Evolutionary conservation across 1,284 basidiomycete species (phyloP).

Genomic region (Sutorius eximius): DNA sequence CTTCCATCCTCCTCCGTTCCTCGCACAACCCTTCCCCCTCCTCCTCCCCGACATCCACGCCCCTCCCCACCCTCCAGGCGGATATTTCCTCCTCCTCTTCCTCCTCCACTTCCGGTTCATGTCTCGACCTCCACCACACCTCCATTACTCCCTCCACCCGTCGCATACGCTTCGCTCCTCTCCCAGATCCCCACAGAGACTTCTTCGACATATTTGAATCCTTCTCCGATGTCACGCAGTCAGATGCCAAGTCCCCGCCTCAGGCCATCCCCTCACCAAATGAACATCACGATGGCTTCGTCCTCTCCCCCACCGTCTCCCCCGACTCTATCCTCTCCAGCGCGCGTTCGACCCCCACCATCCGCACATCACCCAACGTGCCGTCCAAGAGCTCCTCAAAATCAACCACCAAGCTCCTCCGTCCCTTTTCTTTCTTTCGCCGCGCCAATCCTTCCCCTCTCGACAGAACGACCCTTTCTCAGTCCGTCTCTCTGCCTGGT

Average conservation of each 20-base stretch:
- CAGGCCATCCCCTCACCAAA: background rate
- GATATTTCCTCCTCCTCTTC: conserved; percentile 33
- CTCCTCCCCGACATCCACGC: conserved; percentile 36
- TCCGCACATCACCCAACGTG: conserved; percentile 13
- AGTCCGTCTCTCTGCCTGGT: conserved; percentile 17
- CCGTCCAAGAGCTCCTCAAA: conserved; percentile 29
- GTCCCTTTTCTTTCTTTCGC: conserved; percentile 24
- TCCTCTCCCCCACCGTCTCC: conserved; percentile 26
- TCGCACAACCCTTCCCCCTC: conserved; percentile 21
- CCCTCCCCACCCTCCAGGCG: conserved; percentile 35
- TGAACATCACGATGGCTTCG: conserved; percentile 1
- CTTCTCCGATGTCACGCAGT: conserved; percentile 16
- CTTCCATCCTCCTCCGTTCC: conserved; percentile 26
- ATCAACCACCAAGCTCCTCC: conserved; percentile 34
- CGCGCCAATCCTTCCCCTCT: conserved; percentile 35
- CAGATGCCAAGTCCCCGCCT: conserved; percentile 8
- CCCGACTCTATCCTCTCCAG: conserved; percentile 23
- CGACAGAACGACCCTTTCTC: conserved; percentile 22
- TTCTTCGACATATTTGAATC: conserved; percentile 9
- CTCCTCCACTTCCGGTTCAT: conserved; percentile 22
- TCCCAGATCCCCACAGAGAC: conserved; percentile 64
- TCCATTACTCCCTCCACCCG: conserved; percentile 31
- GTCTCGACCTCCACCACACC: conserved; percentile 13
- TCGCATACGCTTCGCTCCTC: conserved; percentile 71
- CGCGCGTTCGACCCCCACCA: conserved; percentile 23